Base-by-base conservation (phyloP, 78 protist genomes). In the Pigoraptor vietnamica region DNA sequence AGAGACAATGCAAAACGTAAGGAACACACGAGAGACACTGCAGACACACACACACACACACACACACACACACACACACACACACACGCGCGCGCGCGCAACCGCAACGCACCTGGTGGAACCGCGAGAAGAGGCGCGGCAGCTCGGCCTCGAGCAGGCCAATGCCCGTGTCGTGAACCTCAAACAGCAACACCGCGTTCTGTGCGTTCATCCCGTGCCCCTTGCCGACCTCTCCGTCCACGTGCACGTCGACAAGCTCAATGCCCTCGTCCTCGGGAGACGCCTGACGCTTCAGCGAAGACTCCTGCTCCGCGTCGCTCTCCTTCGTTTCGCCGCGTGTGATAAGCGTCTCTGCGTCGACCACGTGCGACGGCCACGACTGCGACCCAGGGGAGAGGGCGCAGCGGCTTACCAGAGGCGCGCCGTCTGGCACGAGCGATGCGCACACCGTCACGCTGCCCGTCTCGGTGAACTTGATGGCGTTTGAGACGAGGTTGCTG, bases 81-180 rank as follows among this genome's bases (percentile, higher is more conserved):
- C n/a, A n/a, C n/a, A n/a, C n/a, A n/a, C n/a, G n/a, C n/a, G n/a
- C n/a, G n/a, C n/a, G n/a, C n/a, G n/a, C n/a, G n/a, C n/a, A n/a
- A n/a, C n/a, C n/a, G 21, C 93, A 95, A 83, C 94, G 96, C 0
- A 96, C 96, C 82, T 96, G 97, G 25, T 91, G 87, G 87, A 94
- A 94, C 33, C 95, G 93, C 88, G 89, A 93, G 82, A 94, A 94
- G 35, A 81, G 86, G 19, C 86, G 86, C n/a, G 33, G 33, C 36
- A 32, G 24, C 36, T 23, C 86, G 86, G 21, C 24, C 86, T 81
- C 33, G 14, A 2, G 9, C 36, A 81, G 86, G 33, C 86, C 86
- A 81, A 81, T 81, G 86, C 86, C 86, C 24, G 36, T 81, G 86
- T 81, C 86, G 86, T 48, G 67, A 6, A 48, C 67, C 67, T 48